A percentile compares a stretch with the other conserved stretches of the same genome.
Conservation (phyloP, 495 filamentous ascomycete genomes). For the Hypoxylon lenormandii region DNA sequence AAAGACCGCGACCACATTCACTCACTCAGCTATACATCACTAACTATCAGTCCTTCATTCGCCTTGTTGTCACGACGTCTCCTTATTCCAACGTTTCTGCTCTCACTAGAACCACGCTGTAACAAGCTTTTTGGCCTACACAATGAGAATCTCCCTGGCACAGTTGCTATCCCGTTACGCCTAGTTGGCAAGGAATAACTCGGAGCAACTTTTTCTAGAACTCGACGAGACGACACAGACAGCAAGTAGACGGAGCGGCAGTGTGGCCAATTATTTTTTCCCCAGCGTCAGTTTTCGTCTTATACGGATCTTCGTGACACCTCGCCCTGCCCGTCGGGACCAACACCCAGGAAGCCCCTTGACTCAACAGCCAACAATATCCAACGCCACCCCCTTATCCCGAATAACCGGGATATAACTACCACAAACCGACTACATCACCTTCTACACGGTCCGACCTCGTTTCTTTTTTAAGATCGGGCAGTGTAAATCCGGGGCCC, state of each 20-base stretch:
- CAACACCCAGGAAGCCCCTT: slow-evolving; percentile 1
- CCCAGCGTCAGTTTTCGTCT: slow-evolving; percentile 18
- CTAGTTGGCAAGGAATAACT: neutral
- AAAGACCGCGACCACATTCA: slow-evolving; percentile 23
- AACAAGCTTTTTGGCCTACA: neutral
- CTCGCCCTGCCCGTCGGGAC: slow-evolving; percentile 12
- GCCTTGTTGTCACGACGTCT: neutral
- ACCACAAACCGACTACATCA: slow-evolving; percentile 6
- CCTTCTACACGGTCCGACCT: slow-evolving; percentile 4
- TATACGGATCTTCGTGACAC: slow-evolving; percentile 28
- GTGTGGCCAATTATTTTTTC: neutral
- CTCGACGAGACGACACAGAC: slow-evolving; percentile 3
- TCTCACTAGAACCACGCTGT: neutral
- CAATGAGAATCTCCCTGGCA: slow-evolving; percentile 9
- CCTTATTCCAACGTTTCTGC: slow-evolving; percentile 1
- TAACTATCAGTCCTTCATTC: slow-evolving; percentile 31
- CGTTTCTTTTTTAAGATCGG: slow-evolving; percentile 10
- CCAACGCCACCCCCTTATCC: slow-evolving; percentile 9
- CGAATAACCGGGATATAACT: slow-evolving; percentile 11
- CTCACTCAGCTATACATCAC: slow-evolving; percentile 24
- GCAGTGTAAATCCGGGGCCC: slow-evolving; percentile 12
- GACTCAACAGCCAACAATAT: neutral
- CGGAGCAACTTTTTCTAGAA: neutral
- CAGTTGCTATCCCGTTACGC: slow-evolving; percentile 2
- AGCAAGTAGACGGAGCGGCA: slow-evolving; percentile 8